Conservation (phyloP, 352 stramenopile species). For the Thalassiosira hispida region DNA sequence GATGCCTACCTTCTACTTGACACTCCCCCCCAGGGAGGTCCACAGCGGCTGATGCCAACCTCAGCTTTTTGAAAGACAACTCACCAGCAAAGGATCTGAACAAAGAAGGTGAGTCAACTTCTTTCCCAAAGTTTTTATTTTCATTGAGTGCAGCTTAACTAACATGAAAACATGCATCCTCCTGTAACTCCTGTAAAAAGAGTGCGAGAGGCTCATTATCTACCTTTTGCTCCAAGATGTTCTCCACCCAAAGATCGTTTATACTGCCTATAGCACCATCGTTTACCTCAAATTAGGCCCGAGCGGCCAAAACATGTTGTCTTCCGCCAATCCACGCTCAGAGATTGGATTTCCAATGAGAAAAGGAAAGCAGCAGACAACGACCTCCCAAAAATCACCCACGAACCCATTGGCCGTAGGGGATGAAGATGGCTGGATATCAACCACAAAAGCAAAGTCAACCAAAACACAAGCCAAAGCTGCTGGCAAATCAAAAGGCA, state of each 20-base stretch:
- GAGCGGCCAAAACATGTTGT: constrained; percentile 31
- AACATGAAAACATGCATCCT: background rate
- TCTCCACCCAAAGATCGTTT: constrained; percentile 59
- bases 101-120: constrained; percentile 52
- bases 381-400: constrained; percentile 29
- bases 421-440: constrained; percentile 57
- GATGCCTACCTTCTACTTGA: background rate
- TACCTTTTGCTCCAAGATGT: constrained; percentile 72
- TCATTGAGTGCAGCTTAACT: background rate
- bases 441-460: constrained; percentile 17
- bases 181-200: constrained; percentile 18
- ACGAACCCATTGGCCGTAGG: constrained; percentile 11
- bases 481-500: constrained; percentile 17
- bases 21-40: constrained; percentile 41
- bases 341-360: constrained; percentile 48
- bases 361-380: constrained; percentile 19
- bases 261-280: constrained; percentile 60
- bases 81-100: constrained; percentile 69
- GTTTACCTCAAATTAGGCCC: constrained; percentile 44
- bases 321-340: constrained; percentile 39
- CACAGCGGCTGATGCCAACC: constrained; percentile 34
- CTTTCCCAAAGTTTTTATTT: too few relatives aligned
- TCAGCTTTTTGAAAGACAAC: constrained; percentile 70
- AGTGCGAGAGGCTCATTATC: constrained; percentile 81
- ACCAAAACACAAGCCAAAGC: constrained; percentile 7